Evolutionary conservation across 352 stramenopile genomes (phyloP).

Genomic region (Globisporangium heterothallicum): DNA sequence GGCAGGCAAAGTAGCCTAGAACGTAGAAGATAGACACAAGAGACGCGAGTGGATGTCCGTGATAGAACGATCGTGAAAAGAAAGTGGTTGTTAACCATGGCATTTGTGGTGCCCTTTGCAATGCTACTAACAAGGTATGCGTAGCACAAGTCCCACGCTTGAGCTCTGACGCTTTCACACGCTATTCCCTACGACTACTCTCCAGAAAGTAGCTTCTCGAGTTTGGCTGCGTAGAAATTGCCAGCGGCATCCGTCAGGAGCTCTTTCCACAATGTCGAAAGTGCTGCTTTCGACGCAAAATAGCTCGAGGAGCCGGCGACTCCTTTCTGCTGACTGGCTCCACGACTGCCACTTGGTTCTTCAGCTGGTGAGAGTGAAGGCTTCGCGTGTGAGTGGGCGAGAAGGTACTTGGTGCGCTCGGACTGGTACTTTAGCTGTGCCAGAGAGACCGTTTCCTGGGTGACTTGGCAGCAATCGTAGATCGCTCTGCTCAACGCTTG

Average conservation of each 20-base stretch:
- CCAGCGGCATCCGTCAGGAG: neutral
- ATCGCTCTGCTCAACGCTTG: slow-evolving; percentile 17
- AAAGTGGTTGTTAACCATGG: neutral
- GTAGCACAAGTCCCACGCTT: too few species aligned
- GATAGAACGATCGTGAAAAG: neutral
- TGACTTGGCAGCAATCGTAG: slow-evolving; percentile 24
- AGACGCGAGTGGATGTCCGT: too few species aligned
- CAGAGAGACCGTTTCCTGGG: slow-evolving; percentile 16
- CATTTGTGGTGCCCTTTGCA: too few species aligned
- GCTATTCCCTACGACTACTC: too few species aligned
- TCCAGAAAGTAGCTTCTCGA: neutral
- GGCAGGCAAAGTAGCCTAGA: neutral
- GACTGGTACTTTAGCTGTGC: slow-evolving; percentile 25
- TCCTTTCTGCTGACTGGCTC: too few species aligned
- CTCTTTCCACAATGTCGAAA: slow-evolving; percentile 1
- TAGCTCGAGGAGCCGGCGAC: too few species aligned
- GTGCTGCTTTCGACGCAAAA: neutral
- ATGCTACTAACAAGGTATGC: too few species aligned
- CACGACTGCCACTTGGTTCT: too few species aligned
- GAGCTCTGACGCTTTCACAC: too few species aligned
- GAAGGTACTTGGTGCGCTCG: slow-evolving; percentile 21
- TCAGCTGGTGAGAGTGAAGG: neutral
- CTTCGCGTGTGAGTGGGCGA: neutral
- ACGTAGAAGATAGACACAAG: too few species aligned
- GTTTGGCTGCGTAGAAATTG: neutral